Conservation (phyloP, 176 grass and related monocot species). For the Musa beccarii region DNA sequence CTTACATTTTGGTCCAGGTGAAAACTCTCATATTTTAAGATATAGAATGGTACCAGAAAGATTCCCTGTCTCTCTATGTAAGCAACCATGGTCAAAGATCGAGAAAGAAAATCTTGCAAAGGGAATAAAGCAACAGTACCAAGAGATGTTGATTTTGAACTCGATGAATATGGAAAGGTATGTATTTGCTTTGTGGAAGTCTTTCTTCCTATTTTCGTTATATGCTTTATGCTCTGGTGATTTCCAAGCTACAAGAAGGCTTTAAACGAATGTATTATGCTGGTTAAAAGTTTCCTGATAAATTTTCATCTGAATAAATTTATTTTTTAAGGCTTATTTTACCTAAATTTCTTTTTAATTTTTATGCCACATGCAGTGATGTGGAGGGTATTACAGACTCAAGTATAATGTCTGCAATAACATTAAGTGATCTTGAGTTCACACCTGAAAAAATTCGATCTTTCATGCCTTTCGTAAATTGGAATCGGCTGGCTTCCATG, state of each 20-base stretch:
- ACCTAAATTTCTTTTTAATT: background rate
- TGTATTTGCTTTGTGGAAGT: conserved; percentile 1
- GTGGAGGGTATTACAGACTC: conserved; percentile 38
- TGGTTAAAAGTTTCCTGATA: background rate
- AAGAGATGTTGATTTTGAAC: conserved; percentile 68
- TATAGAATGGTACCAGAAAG: conserved; percentile 60
- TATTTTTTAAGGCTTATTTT: background rate
- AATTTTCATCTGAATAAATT: background rate
- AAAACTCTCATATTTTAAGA: conserved; percentile 53
- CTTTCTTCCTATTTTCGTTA: conserved; percentile 7
- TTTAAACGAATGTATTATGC: background rate
- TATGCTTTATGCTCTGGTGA: background rate
- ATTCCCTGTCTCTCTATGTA: conserved; percentile 57
- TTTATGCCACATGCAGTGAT: conserved; percentile 40
- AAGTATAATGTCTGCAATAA: conserved; percentile 45
- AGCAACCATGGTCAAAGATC: conserved; percentile 54
- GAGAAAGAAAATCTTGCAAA: conserved; percentile 75
- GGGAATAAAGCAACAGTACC: conserved; percentile 95
- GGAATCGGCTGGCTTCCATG: conserved; percentile 77
- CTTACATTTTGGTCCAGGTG: conserved; percentile 54
- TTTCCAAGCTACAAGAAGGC: conserved; percentile 8
- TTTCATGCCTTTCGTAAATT: conserved; percentile 69
- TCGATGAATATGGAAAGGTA: conserved; percentile 71
- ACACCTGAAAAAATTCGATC: conserved; percentile 63
- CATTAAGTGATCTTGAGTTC: conserved; percentile 37